Evolutionary conservation across 202 grass and related monocot species (phyloP).

Genomic region (Zizania palustris): DNA sequence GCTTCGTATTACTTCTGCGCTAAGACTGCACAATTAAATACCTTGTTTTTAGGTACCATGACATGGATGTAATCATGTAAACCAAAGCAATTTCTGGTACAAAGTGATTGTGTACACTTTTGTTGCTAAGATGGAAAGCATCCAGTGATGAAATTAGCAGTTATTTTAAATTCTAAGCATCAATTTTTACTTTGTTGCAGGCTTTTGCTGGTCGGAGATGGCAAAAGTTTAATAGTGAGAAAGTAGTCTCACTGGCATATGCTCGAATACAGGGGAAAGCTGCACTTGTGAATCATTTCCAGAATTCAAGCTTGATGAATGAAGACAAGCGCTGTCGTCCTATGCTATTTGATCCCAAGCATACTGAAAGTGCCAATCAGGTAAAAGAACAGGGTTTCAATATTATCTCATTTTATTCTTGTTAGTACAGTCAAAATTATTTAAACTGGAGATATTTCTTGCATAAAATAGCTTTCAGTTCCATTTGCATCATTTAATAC

Average conservation of each 20-base stretch:
- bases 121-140: slow-evolving; percentile 19
- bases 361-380: slow-evolving; percentile 33
- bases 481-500: not conserved
- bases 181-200: slow-evolving; percentile 29
- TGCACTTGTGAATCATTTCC: slow-evolving; percentile 50
- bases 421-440: not conserved
- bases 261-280: slow-evolving; percentile 53
- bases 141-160: not conserved
- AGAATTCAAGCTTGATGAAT: slow-evolving; percentile 57
- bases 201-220: slow-evolving; percentile 51
- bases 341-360: slow-evolving; percentile 50
- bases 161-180: not conserved
- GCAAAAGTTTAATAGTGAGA: slow-evolving; percentile 55
- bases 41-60: not conserved
- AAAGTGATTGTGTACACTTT: slow-evolving; percentile 1
- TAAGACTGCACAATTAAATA: not conserved
- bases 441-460: not conserved
- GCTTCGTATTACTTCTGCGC: not conserved
- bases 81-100: not conserved
- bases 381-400: slow-evolving; percentile 24
- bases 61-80: slow-evolving; percentile 1
- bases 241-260: slow-evolving; percentile 56
- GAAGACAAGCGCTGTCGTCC: slow-evolving; percentile 54
- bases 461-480: not conserved
- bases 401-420: slow-evolving; percentile 11